Conservation (phyloP, 1,284 basidiomycete species). For the Ustilago loliicola region DNA sequence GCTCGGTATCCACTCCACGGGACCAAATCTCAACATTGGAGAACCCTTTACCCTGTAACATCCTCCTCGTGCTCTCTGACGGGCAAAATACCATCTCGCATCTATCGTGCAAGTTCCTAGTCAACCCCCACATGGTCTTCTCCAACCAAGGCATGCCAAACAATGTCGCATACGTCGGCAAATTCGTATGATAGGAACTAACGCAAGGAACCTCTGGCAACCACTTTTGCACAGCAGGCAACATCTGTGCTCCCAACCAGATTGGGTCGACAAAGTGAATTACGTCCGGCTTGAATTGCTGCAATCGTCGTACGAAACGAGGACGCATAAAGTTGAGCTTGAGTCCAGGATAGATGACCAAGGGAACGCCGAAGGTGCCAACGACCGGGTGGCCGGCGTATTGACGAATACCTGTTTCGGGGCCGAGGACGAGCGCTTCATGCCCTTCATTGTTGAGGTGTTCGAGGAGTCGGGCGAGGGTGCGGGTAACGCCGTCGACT, state of each 20-base stretch:
- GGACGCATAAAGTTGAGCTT: slow-evolving; percentile 76
- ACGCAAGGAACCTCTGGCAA: slow-evolving; percentile 73
- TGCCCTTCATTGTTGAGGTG: slow-evolving; percentile 75
- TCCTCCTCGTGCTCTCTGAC: slow-evolving; percentile 73
- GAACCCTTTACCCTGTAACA: slow-evolving; percentile 73
- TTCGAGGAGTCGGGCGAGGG: slow-evolving; percentile 75
- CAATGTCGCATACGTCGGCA: slow-evolving; percentile 75
- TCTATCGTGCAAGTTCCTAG: slow-evolving; percentile 60
- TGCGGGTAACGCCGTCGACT: slow-evolving; percentile 75
- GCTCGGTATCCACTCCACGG: slow-evolving; percentile 66
- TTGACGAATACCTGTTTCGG: slow-evolving; percentile 72
- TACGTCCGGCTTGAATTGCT: slow-evolving; percentile 74
- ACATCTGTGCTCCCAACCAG: slow-evolving; percentile 74
- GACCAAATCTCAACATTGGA: slow-evolving; percentile 75
- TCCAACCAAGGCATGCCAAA: slow-evolving; percentile 75
- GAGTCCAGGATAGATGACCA: slow-evolving; percentile 75
- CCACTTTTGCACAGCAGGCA: slow-evolving; percentile 68
- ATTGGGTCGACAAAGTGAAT: slow-evolving; percentile 74
- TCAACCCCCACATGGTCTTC: slow-evolving; percentile 71
- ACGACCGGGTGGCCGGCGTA: slow-evolving; percentile 75
- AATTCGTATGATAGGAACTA: slow-evolving; percentile 75
- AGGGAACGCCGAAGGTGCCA: slow-evolving; percentile 75
- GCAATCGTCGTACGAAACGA: slow-evolving; percentile 73
- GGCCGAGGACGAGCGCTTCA: slow-evolving; percentile 75
- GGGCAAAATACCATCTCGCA: slow-evolving; percentile 75